Evolutionary conservation across 345 rosid species (phyloP), one percentile per base, ranked within the genome.

Genomic region (Anastatica hierochuntica): DNA sequence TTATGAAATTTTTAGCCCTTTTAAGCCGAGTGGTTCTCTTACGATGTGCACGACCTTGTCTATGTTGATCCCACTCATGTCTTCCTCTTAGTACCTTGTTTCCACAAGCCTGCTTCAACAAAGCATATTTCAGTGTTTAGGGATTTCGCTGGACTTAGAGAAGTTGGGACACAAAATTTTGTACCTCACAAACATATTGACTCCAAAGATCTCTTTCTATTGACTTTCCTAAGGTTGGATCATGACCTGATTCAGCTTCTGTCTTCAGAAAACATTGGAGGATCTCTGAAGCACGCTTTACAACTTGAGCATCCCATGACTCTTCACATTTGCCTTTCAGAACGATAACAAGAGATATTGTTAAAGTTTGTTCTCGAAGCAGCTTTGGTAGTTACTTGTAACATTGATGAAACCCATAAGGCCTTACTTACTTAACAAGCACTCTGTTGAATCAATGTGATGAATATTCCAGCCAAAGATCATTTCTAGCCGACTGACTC

Each of bases 51-150:
- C 88, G 88, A 16, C 97, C 95, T 59, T 72, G 81, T 58, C 43
- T 67, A 67, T 92, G 97, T 49, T 88, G 88, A 52, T 88, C 98
- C 98, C 98, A 92, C 41, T 92, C 97, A 15, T 85, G 82, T 17
- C 71, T 82, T 66, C 98, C 98, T 76, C 97, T 76, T 35, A 92
- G 94, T 23, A 88, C 77, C 53, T 74, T 78, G 69, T 85, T 74
- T 10, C 96, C 95, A 30, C 98, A 92, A 52, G 94, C 94, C 97
- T 88, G 53, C 20, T 56, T 57, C 56, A 38, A 13, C 34, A 45
- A 17, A 30, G n/a, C 17, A 39, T 16, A 19, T 43, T 29, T 67
- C 31, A 33, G 26, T 34, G 23, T n/a, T 8, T 38, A 45, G 5
- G 2, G 2, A 30, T 53, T 39, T 36, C 24, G 34, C 23, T 55